Evolutionary conservation across 2,329 filamentous ascomycete genomes (phyloP).

Genomic region (Alternaria tenuissima): DNA sequence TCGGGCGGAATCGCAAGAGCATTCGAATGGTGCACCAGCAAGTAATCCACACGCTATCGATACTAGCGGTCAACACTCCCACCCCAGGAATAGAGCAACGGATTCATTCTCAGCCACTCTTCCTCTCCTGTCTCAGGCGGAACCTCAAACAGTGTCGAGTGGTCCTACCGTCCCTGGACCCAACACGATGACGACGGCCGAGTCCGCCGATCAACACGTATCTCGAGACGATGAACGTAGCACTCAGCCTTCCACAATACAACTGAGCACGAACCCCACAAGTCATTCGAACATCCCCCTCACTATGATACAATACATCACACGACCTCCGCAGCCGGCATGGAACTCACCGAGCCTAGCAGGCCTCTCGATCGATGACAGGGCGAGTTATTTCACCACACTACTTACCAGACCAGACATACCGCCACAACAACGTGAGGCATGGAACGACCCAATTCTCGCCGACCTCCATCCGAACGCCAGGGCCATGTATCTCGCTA

Average conservation of each 20-base stretch:
- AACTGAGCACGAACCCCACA: neutral
- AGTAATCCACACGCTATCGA: too few species aligned
- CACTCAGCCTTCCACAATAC: neutral
- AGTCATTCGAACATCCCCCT: neutral
- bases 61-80: neutral
- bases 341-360: neutral
- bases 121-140: neutral
- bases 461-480: neutral
- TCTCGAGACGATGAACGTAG: neutral
- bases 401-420: too few species aligned
- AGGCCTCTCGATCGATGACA: neutral
- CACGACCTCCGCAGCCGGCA: neutral
- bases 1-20: neutral
- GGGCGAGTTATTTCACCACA: neutral
- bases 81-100: neutral
- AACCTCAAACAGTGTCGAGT: too few species aligned
- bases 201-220: neutral
- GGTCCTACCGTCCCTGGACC: neutral
- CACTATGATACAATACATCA: neutral
- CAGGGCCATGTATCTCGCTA: neutral
- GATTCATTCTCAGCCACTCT: neutral
- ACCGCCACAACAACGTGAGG: neutral
- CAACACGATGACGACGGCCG: neutral
- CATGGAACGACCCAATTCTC: neutral
- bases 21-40: neutral